Evolutionary conservation across 441 rosid species (phyloP), one percentile per base, ranked within the genome.

Genomic region (Bocquillonia castaneifolia): DNA sequence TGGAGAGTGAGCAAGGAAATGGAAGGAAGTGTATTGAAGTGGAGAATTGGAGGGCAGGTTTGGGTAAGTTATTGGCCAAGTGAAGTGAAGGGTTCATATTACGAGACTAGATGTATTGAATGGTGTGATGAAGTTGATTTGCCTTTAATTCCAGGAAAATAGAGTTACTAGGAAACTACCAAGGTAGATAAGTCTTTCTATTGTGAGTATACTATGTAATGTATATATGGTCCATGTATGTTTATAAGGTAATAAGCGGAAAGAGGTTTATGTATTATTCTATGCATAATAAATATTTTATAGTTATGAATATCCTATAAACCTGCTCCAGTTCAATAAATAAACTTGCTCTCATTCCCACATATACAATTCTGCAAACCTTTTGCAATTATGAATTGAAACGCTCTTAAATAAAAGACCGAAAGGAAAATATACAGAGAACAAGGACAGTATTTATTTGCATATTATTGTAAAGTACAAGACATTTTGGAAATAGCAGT

Each of bases 21-120:
- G 98, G 96, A 92, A 80, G 98, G 96, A 59, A 92, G 87, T 67
- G 96, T 90, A 57, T 45, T 90, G 81, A 92, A 88, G 64, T 92
- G 96, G 96, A 87, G 98, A 69, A 78, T 92, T 10, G 95, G 96
- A 56, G 95, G 92, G 17, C 78, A 84, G 45, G 78, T 90, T 68
- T 90, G 93, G 93, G 63, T 90, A 66, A 92, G 82, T 59, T 92
- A 88, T 74, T 77, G 82, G 87, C 84, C 96, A 20, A 84, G 79
- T 42, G 78, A 76, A 59, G 80, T 87, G 31, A 64, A 72, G 66
- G 84, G 80, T 70, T 73, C 78, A 0, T 77, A 76, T 77, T 80
- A 32, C 15, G 96, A 90, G 85, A 90, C 92, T 1, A 86, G 95
- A 79, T 80, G 79, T 40, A 88, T 88, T 58, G 86, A 88, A 31